Base-by-base conservation (phyloP, 306 rosid genomes). In the Bauhinia variegata region DNA sequence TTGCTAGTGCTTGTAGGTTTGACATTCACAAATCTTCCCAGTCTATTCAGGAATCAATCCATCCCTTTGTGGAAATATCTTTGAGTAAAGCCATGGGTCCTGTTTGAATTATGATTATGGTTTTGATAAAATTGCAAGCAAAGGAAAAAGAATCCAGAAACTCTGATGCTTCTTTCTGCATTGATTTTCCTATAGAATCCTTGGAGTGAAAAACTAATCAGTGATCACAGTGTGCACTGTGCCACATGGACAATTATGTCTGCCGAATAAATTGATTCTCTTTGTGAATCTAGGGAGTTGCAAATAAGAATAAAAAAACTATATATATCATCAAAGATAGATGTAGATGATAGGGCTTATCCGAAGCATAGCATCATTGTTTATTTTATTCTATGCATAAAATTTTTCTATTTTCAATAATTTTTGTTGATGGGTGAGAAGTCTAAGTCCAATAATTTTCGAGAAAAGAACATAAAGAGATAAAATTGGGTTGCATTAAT, bases 71-170 rank as follows among this genome's bases (percentile, higher is more conserved):
- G 53, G 64, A 54, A 36, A 62, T 68, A 57, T 32, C 46, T 53
- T 68, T 42, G 41, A 15, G 37, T 36, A 37, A 64, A 59, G 42
- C 36, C 53, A 32, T 37, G 36, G 47, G 18, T 68, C 49, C 54
- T 41, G 63, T 36, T 65, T 52, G 16, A 74, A 64, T 66, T 46
- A 60, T 52, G 13, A 72, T 70, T 58, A 59, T 63, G 34, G 58
- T 67, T 65, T 73, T 71, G 79, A 77, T 85, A 46, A 64, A 61
- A 68, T 34, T 47, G 56, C 43, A 68, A 70, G 80, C 80, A 74
- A 71, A 31, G 43, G 18, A 44, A 36, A 36, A 71, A 68, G 62
- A 61, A 65, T 34, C 36, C 9, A 31, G 19, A 37, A 12, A 10
- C 39, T 19, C 31, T 63, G 14, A 18, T 68, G 59, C 69, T 60